A percentile compares a stretch with the other conserved stretches of the same genome.
phyloP scores from a whole-genome alignment of 1,139 yeast species.

The Scheffersomyces parashehatae region DNA sequence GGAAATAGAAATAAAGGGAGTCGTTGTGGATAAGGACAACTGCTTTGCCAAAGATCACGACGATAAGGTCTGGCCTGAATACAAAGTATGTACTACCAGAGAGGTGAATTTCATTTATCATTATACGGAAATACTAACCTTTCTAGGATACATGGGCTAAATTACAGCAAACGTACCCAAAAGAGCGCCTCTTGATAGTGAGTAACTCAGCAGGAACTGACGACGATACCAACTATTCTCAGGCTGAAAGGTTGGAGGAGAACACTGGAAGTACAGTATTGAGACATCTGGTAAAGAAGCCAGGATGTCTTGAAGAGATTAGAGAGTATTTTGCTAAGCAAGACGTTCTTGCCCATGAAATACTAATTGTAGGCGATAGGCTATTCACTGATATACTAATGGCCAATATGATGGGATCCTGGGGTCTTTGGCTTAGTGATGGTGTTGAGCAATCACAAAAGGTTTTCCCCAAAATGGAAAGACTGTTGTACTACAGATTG shows the following conservation, averaged over 20 bases:
- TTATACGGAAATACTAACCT: slow-evolving; percentile 3
- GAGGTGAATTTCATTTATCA: not conserved
- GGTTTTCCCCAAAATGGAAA: slow-evolving; percentile 53
- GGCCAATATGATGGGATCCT: slow-evolving; percentile 93
- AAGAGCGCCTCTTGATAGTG: slow-evolving; percentile 70
- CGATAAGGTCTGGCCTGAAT: slow-evolving; percentile 78
- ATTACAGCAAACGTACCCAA: slow-evolving; percentile 59
- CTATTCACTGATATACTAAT: slow-evolving; percentile 86
- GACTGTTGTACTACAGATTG: slow-evolving; percentile 40
- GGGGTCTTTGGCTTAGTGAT: slow-evolving; percentile 78
- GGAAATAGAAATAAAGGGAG: slow-evolving; percentile 55
- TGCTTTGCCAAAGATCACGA: slow-evolving; percentile 88
- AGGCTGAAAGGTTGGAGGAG: slow-evolving; percentile 64
- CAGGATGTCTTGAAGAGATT: slow-evolving; percentile 81
- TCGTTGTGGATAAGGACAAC: slow-evolving; percentile 92
- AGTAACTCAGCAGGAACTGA: slow-evolving; percentile 93
- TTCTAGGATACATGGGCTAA: slow-evolving; percentile 53
- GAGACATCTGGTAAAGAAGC: slow-evolving; percentile 80
- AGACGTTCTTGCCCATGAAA: slow-evolving; percentile 58
- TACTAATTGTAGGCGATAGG: slow-evolving; percentile 88
- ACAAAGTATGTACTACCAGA: slow-evolving; percentile 29
- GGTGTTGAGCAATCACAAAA: slow-evolving; percentile 67
- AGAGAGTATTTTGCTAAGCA: slow-evolving; percentile 53
- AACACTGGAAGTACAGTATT: slow-evolving; percentile 77
- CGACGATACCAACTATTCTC: slow-evolving; percentile 62